Base-by-base conservation (phyloP, 129 eudicot genomes). In the Arctium lappa region DNA sequence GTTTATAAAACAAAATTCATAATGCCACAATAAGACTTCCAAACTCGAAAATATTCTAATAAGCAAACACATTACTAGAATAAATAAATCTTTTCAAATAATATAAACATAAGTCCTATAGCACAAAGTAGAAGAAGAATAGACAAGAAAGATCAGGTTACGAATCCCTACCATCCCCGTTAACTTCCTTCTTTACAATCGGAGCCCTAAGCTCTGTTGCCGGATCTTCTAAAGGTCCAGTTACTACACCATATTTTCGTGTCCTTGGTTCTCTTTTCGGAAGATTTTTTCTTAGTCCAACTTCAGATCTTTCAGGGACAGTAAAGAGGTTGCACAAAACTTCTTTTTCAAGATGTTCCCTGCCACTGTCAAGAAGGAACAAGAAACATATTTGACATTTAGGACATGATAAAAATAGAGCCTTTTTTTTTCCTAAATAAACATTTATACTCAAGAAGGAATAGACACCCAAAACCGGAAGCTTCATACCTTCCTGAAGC, bases 291-390 rank as follows among this genome's bases (percentile, higher is more conserved):
- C 30, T 70, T 22, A 88, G 85, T 31, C 3, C 74, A 6, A 88
- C 81, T 86, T 86, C 88, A 70, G 71, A 30, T 85, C 92, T 88
- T 83, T 44, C 83, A 76, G 93, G 84, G 66, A 65, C 89, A 79
- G 37, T 73, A 84, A 92, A 94, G 42, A 94, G 83, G 27, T 89
- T 60, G 72, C 80, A 80, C 76, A 94, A 72, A 65, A 94, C 74
- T 84, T 94, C 98, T 82, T 79, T 91, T 72, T 88, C 86, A 38
- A 89, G 82, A 48, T 89, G 77, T n/a, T 71, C 56, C 66, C 50
- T 84, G 72, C 84, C 82, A 4, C 90, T 87, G 88, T 81, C 81
- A 29, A 66, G 16, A 76, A 27, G 6, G 29, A 44, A 68, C 69
- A 81, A 48, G 8, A 72, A 39, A 63, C 44, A 73, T 70, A 81